A percentile compares a stretch with the other conserved stretches of the same genome.
phyloP scores from a whole-genome alignment of 2,329 filamentous ascomycete genomes.

The Botrytis aclada region DNA sequence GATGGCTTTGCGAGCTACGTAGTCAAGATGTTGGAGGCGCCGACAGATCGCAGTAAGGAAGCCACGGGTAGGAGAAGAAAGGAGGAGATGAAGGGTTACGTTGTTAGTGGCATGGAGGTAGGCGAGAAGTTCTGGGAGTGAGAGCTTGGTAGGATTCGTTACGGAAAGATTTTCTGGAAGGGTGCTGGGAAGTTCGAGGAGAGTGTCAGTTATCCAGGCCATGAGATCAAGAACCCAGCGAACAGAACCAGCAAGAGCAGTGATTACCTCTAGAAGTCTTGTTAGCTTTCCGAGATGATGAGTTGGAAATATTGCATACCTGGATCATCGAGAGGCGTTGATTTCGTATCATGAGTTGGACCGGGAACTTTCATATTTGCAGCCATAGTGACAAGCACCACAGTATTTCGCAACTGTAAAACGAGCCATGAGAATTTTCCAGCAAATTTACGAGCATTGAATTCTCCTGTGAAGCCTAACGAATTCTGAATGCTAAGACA shows the following conservation, averaged over 20 bases:
- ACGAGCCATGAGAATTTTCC: conserved; percentile 74
- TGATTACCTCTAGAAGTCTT: conserved; percentile 60
- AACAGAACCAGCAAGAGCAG: conserved; percentile 68
- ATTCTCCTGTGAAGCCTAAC: conserved; percentile 68
- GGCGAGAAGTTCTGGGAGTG: conserved; percentile 46
- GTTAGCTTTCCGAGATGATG: neutral
- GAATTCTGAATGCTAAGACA: conserved; percentile 77
- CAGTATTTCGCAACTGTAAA: conserved; percentile 70
- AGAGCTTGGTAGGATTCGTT: conserved; percentile 46
- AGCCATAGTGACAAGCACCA: conserved; percentile 64
- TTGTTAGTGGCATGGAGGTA: conserved; percentile 56
- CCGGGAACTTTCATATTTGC: conserved; percentile 43
- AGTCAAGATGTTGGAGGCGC: conserved; percentile 57
- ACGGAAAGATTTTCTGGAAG: conserved; percentile 44
- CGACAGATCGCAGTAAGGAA: conserved; percentile 69
- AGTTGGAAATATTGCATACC: conserved; percentile 41
- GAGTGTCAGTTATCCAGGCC: conserved; percentile 57
- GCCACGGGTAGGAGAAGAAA: conserved; percentile 71
- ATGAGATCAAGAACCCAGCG: conserved; percentile 75
- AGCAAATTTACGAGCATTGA: conserved; percentile 58
- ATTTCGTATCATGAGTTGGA: conserved; percentile 56
- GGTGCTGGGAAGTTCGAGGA: conserved; percentile 56
- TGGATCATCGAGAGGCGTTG: conserved; percentile 58
- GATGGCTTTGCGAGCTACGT: conserved; percentile 37
- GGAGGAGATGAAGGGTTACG: conserved; percentile 59